These are phyloP conservation scores for Apiospora pterosperma DNA, from an alignment of 2,329 filamentous ascomycete species.

Conservation along the genomic window DNA sequence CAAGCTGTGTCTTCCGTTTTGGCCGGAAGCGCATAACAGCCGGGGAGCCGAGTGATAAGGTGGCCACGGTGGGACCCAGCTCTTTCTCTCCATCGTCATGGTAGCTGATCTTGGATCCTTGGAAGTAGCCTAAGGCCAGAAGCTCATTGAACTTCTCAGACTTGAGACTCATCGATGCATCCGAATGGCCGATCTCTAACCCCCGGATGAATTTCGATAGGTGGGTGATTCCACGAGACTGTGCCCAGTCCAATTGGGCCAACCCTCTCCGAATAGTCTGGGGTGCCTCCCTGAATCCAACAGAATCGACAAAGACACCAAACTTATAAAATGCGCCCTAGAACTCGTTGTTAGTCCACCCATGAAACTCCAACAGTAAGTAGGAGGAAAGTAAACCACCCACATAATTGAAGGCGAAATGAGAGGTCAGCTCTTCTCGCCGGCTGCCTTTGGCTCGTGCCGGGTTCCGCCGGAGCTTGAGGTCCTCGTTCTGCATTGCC, in stretches of 20 bases:
- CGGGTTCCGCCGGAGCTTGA: constrained; percentile 43
- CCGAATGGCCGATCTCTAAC: background rate
- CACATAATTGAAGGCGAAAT: constrained; percentile 53
- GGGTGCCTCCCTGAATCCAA: constrained; percentile 47
- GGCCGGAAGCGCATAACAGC: constrained; percentile 56
- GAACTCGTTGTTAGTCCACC: constrained; percentile 23
- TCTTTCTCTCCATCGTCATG: constrained; percentile 66
- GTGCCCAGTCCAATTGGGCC: constrained; percentile 53
- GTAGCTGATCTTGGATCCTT: constrained; percentile 55
- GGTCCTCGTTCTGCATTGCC: constrained; percentile 39
- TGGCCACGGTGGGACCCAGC: constrained; percentile 60
- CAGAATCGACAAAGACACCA: constrained; percentile 50
- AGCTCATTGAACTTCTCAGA: constrained; percentile 58
- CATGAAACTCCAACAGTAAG: background rate
- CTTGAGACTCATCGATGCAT: constrained; percentile 18
- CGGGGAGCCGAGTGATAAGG: constrained; percentile 55
- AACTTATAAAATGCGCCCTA: constrained; percentile 66
- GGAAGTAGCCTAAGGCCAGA: constrained; percentile 60
- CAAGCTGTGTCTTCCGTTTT: constrained; percentile 36
- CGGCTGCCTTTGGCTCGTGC: constrained; percentile 29
- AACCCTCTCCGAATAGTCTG: constrained; percentile 45
- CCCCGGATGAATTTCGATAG: constrained; percentile 17
- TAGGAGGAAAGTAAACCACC: constrained; percentile 14
- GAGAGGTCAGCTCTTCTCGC: constrained; percentile 43
- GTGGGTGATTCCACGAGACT: constrained; percentile 33